phyloP scores from a whole-genome alignment of 371 early-diverging fungal genomes.

The Umbelopsis sp. region DNA sequence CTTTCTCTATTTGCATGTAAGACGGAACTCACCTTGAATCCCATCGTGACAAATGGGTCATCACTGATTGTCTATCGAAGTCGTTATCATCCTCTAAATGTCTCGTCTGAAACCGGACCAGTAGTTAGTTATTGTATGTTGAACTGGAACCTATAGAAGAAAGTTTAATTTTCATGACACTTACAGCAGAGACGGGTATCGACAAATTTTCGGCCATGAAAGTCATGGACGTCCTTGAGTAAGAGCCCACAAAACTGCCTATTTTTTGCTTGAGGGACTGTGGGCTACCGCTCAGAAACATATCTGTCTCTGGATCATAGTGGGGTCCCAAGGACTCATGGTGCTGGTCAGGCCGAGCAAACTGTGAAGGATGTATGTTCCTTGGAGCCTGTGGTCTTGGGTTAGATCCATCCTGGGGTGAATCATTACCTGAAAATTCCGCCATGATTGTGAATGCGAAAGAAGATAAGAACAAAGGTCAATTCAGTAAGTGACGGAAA shows the following conservation, averaged over 20 bases:
- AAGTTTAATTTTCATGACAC: background rate
- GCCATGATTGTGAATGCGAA: constrained; percentile 2
- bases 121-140: background rate
- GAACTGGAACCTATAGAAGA: background rate
- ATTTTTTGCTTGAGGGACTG: constrained; percentile 34
- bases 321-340: background rate
- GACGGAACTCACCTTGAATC: constrained; percentile 1
- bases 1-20: background rate
- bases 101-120: constrained; percentile 1
- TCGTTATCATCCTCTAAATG: constrained; percentile 10
- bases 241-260: constrained; percentile 44
- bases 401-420: background rate
- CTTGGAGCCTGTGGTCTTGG: constrained; percentile 1
- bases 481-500: no score
- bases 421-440: constrained; percentile 6
- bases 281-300: background rate
- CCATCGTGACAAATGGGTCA: constrained; percentile 12
- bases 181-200: constrained; percentile 26
- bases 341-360: constrained; percentile 8
- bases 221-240: constrained; percentile 41
- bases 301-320: constrained; percentile 9
- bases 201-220: constrained; percentile 43
- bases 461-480: background rate
- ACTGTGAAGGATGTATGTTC: constrained; percentile 14
- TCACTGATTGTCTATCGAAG: constrained; percentile 23